Base-by-base conservation (phyloP, 2,329 filamentous ascomycete species). In the Talaromyces piceae region DNA sequence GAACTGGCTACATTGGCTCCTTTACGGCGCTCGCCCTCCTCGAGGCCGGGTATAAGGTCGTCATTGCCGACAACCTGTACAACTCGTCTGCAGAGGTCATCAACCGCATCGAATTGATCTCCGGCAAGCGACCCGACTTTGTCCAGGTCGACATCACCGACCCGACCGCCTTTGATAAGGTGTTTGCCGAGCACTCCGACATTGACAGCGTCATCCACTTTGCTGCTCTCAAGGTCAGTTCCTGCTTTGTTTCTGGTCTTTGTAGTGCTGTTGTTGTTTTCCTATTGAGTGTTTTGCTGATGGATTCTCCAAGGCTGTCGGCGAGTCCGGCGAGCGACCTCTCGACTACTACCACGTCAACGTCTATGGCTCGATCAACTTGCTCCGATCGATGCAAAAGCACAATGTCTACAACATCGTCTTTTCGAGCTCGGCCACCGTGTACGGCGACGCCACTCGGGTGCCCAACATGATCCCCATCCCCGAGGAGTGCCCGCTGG, bases 191-290 rank as follows among this genome's bases (percentile, higher is more conserved):
- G 66, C 86, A 97, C 73, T 89, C 91, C 47, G 86, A 88, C 64
- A 96, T 98, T 65, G 90, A 96, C 79, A 95, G 88, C 68, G 93
- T 97, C 59, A 97, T 98, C 64, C 93, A 98, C 78, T 98, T 98
- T 68, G 94, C 93, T 57, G 93, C 93, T 22, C 80, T 98, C 61
- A 98, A 98, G 86, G 88, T 86, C 8, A 37, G 16, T 9, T 18
- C 20, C 16, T n/a, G n/a, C n/a, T n/a, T n/a, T n/a, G n/a, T n/a
- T n/a, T n/a, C n/a, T n/a, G n/a, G n/a, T 20, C 2, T 20, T 18
- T 2, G 5, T 9, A 37, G 5, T n/a, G n/a, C n/a, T n/a, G n/a
- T 28, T 13, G 31, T 6, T 11, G n/a, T 16, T 13, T 13, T 25
- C 16, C 13, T 31, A 12, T 28, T 8, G 49, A 18, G 27, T 6